Conservation (phyloP, 2,329 filamentous ascomycete species). For the Nothopassalora personata region DNA sequence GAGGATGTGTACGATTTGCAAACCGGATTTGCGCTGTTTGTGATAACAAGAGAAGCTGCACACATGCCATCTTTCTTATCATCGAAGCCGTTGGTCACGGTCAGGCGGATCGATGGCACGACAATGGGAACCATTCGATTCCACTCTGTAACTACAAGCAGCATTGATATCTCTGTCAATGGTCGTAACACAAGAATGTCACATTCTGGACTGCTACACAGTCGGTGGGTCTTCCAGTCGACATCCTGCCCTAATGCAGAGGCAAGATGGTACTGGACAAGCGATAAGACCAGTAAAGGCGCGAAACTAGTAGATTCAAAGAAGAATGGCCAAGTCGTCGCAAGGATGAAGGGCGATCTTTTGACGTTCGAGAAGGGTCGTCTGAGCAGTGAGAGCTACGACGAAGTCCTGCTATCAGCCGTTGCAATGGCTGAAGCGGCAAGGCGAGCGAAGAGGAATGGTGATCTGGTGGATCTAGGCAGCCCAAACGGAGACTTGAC, state of each 20-base stretch:
- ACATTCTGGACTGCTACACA: slow-evolving; percentile 15
- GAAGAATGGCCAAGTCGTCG: slow-evolving; percentile 11
- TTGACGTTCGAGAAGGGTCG: slow-evolving; percentile 18
- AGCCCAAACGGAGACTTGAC: slow-evolving; percentile 16
- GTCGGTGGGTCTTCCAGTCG: slow-evolving; percentile 20
- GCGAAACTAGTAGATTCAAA: slow-evolving; percentile 19
- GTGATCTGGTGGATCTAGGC: slow-evolving; percentile 14
- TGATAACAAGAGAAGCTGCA: slow-evolving; percentile 15
- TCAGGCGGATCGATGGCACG: slow-evolving; percentile 8
- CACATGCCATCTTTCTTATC: slow-evolving; percentile 21
- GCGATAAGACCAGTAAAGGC: slow-evolving; percentile 14
- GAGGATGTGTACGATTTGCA: slow-evolving; percentile 15
- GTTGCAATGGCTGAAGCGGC: slow-evolving; percentile 24
- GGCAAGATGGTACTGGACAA: slow-evolving; percentile 21
- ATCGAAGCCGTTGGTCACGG: slow-evolving; percentile 16
- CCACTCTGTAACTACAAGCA: slow-evolving; percentile 14
- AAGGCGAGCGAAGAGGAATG: slow-evolving; percentile 13
- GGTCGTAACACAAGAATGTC: slow-evolving; percentile 12
- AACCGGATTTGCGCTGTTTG: slow-evolving; percentile 12
- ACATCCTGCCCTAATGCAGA: slow-evolving; percentile 4
- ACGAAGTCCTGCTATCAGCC: slow-evolving; percentile 21
- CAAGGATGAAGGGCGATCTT: slow-evolving; percentile 19
- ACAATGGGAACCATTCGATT: slow-evolving; percentile 21
- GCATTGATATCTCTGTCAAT: slow-evolving; percentile 17
- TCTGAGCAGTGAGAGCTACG: slow-evolving; percentile 16